Evolutionary conservation across 768 basidiomycete genomes (phyloP), one percentile per base, ranked within the genome.

Genomic region (Suillus hirtellus): DNA sequence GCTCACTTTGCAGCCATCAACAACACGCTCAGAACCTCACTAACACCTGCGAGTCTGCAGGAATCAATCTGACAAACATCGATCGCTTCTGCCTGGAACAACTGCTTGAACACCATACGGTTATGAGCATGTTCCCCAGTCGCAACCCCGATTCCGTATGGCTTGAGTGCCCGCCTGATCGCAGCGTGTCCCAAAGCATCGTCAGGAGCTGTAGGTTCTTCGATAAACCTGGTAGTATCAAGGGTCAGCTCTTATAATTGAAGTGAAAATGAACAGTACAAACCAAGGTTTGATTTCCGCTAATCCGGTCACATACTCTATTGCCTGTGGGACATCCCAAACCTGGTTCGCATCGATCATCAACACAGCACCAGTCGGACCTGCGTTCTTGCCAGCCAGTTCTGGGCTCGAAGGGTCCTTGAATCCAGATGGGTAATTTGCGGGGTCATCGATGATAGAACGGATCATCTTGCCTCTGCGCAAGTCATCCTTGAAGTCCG

Each of bases 261-360:
- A 9, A 40, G 40, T 40, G 24, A 17, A 27, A 56, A 40, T 3
- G 4, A 27, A 31, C 10, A 3, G n/a, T 49, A 50, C 79, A 66
- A 68, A 91, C 95, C 96, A 98, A 27, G 96, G 96, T 69, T 89
- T 93, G 74, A 95, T 86, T 59, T 85, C 83, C 68, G 85, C 82
- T 43, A 98, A 82, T 60, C 86, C 83, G 68, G 86, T 86, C 64
- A 96, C 93, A 74, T 96, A 96, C 35, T 96, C 92, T 69, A 97
- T 91, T 8, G 96, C 96, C 74, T 95, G 86, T 35, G 88, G 81
- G 17, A 99, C 96, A 68, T 96, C 95, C 93, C 93, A 96, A 7
- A 96, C 90, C 76, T 97, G 96, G 77, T 99, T 99, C 44, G 96
- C 92, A 75, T 98, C 96, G 65, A 98, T 92, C 96, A 98, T 98